Evolutionary conservation across 768 basidiomycete species (phyloP).

Genomic region (Chiua virens): DNA sequence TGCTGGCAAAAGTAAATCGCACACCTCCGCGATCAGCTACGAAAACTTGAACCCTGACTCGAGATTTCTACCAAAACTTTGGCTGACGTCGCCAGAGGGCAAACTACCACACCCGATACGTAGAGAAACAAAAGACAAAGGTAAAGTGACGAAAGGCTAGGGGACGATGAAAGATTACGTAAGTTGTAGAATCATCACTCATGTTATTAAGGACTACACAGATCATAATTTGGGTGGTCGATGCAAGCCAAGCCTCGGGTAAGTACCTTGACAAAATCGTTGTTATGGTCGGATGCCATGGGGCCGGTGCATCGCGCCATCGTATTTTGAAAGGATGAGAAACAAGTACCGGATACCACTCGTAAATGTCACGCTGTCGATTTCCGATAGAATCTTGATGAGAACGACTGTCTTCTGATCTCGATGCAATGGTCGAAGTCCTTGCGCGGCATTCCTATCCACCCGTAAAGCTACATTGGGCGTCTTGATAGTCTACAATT

Average conservation of each 20-base stretch:
- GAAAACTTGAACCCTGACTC: background rate
- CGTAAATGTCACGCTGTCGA: constrained; percentile 9
- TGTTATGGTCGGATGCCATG: too few relatives aligned
- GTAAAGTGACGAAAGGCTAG: too few relatives aligned
- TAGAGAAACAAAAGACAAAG: too few relatives aligned
- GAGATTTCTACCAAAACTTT: background rate
- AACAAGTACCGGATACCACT: constrained; percentile 8
- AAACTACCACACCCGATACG: too few relatives aligned
- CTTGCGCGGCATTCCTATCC: too few relatives aligned
- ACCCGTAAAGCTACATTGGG: constrained; percentile 14
- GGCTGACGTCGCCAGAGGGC: background rate
- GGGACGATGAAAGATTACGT: too few relatives aligned
- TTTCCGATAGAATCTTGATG: background rate
- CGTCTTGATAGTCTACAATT: constrained; percentile 2
- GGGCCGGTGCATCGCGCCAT: background rate
- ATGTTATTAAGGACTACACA: too few relatives aligned
- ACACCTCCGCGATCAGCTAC: background rate
- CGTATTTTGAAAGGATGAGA: constrained; percentile 1
- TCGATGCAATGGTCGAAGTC: background rate
- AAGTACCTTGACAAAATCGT: too few relatives aligned
- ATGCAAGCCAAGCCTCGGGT: too few relatives aligned
- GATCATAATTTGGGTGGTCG: too few relatives aligned
- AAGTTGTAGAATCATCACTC: too few relatives aligned
- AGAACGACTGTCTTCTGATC: too few relatives aligned
- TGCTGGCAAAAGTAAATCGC: constrained; percentile 3